Conservation (phyloP, 1,139 yeast genomes). For the Sugiyamaella pinicola region DNA sequence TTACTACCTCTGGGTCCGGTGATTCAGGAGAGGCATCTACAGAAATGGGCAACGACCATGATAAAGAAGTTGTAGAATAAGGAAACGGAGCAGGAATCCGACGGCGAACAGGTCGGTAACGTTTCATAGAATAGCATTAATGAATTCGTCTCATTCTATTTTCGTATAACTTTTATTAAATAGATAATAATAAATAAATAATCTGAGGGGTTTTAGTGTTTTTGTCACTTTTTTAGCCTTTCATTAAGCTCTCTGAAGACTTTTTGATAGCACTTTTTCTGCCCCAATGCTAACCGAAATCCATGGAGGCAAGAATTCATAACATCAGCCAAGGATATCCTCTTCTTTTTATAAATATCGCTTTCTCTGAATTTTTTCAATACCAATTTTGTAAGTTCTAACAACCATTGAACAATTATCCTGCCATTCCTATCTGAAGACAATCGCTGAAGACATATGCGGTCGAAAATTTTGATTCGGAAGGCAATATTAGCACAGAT, state of each 20-base stretch:
- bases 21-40: too few species aligned
- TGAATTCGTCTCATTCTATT: background rate
- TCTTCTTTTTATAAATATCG: slow-evolving; percentile 1
- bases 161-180: too few species aligned
- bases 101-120: too few species aligned
- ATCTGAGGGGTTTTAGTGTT: background rate
- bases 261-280: background rate
- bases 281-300: slow-evolving; percentile 1
- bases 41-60: too few species aligned
- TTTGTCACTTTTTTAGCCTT: background rate
- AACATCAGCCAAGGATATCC: background rate
- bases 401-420: slow-evolving; percentile 1
- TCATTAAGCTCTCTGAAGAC: slow-evolving; percentile 9
- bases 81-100: background rate
- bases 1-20: too few species aligned
- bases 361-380: background rate
- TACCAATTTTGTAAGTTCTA: background rate
- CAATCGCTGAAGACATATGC: slow-evolving; percentile 8
- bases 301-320: slow-evolving; percentile 10
- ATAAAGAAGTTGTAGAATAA: too few species aligned
- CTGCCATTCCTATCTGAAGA: background rate
- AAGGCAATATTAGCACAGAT: slow-evolving; percentile 9
- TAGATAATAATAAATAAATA: background rate
- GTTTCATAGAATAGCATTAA: background rate
- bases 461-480: slow-evolving; percentile 3